Base-by-base conservation (phyloP, 805 yeast species). In the Tetrapisispora namnaoensis region DNA sequence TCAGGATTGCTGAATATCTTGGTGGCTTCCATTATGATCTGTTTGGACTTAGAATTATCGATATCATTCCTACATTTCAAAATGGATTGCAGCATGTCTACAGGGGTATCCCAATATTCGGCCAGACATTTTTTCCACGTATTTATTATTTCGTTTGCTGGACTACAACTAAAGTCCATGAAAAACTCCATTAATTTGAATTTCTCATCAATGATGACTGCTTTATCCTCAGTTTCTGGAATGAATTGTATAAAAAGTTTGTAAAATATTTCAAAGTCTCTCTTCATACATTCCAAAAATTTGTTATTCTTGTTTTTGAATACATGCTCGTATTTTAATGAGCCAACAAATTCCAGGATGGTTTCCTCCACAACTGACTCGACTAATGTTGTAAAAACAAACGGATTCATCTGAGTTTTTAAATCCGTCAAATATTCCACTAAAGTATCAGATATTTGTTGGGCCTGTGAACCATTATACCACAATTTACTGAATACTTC, bases 71-170 rank as follows among this genome's bases (percentile, higher is more conserved):
- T 63, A 37, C 70, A 63, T 54, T 72, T 70, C 47, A 89, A 71
- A 39, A 88, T 75, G 14, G 81, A 80, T 42, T 76, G 77, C 40
- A 90, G 73, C 58, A 88, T 77, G 45, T 78, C 82, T 8, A 82
- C 67, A 0, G 95, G 89, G 50, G 90, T 81, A 62, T 87, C 89
- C 68, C 87, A 82, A 69, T 82, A 88, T 38, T 75, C 76, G 13
- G 71, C 70, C 46, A 88, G 69, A 37, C 85, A 76, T 41, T 75
- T 78, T 58, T 72, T 72, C 81, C 89, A 85, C 48, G 77, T 72
- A 27, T 62, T 70, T n/a, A 75, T 57, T 24, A 80, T 69, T 32
- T 74, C 77, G n/a, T 70, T 74, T 9, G 70, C 66, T 2, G 69
- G 65, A 56, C 75, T 61, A 38, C 76, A 74, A 40, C 80, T 67